Evolutionary conservation across 108 stramenopile genomes (phyloP).

Genomic region (Nitzschia sp.): DNA sequence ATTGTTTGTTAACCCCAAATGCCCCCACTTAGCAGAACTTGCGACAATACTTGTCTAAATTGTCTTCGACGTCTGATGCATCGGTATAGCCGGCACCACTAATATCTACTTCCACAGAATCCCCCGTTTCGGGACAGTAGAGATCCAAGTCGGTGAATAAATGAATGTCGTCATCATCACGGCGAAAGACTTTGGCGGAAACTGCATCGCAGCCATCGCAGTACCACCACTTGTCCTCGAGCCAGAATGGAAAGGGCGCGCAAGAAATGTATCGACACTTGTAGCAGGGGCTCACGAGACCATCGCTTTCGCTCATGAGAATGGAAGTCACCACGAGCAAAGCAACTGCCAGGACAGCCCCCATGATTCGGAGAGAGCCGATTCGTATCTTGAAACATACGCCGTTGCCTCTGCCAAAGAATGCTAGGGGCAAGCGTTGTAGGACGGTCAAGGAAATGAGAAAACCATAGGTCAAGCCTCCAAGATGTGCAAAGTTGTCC

Average conservation of each 20-base stretch:
- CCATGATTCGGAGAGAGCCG: slow-evolving; percentile 49
- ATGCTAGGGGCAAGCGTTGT: slow-evolving; percentile 53
- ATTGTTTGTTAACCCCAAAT: too few species aligned
- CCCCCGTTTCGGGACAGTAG: slow-evolving; percentile 61
- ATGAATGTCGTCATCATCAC: neutral
- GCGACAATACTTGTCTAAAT: slow-evolving; percentile 60
- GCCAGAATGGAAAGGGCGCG: slow-evolving; percentile 74
- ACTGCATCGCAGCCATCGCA: slow-evolving; percentile 80
- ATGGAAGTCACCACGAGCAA: slow-evolving; percentile 55
- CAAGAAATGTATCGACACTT: slow-evolving; percentile 73
- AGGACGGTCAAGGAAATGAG: slow-evolving; percentile 67
- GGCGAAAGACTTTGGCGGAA: slow-evolving; percentile 33
- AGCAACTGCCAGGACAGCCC: slow-evolving; percentile 50
- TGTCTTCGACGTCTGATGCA: slow-evolving; percentile 46
- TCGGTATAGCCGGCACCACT: slow-evolving; percentile 52
- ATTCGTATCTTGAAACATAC: slow-evolving; percentile 40
- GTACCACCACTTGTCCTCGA: slow-evolving; percentile 77
- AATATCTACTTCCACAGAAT: slow-evolving; percentile 54
- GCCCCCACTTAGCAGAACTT: slow-evolving; percentile 49
- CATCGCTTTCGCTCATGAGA: slow-evolving; percentile 61
- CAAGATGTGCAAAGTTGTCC: slow-evolving; percentile 83
- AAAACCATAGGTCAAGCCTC: slow-evolving; percentile 81
- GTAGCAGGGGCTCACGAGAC: slow-evolving; percentile 54
- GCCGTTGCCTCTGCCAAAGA: slow-evolving; percentile 55
- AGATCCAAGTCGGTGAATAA: slow-evolving; percentile 33